These are phyloP conservation scores for Leishmania major DNA, from an alignment of 208 protist species.

Conservation along the genomic window DNA sequence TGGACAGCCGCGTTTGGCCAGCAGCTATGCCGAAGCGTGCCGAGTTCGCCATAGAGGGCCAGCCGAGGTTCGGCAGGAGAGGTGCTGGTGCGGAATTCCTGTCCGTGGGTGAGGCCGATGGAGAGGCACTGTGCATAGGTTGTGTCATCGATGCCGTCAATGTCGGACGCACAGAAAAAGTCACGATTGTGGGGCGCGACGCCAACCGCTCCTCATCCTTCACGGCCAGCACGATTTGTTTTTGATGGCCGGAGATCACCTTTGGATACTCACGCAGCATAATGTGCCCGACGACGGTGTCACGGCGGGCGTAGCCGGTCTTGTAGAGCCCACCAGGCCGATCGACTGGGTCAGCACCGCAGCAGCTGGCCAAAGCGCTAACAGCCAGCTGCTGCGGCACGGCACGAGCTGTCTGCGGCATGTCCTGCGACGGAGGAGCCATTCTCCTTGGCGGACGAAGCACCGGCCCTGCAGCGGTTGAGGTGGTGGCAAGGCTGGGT, in stretches of 20 bases:
- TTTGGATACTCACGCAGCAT: constrained; percentile 58
- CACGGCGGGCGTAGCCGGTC: constrained; percentile 31
- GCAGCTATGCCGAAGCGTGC: constrained; percentile 54
- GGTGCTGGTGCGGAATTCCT: constrained; percentile 21
- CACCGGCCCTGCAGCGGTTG: not conserved
- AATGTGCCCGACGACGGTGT: constrained; percentile 32
- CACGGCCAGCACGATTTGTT: constrained; percentile 32
- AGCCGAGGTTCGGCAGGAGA: constrained; percentile 12
- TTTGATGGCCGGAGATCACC: constrained; percentile 23
- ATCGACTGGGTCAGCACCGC: not conserved
- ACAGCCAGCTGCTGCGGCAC: not conserved
- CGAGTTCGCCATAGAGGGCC: constrained; percentile 46
- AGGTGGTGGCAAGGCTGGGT: not conserved
- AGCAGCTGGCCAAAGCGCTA: not conserved
- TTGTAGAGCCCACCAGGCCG: not conserved
- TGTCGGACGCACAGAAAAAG: constrained; percentile 32
- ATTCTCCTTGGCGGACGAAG: constrained; percentile 3
- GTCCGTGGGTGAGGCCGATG: constrained; percentile 33
- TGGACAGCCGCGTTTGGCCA: constrained; percentile 45
- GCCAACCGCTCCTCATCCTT: constrained; percentile 27
- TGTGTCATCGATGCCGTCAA: constrained; percentile 36
- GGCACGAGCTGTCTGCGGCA: constrained; percentile 22
- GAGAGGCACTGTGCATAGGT: constrained; percentile 41
- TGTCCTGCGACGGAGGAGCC: not conserved
- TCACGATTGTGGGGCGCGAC: constrained; percentile 23